A percentile compares a stretch with the other conserved stretches of the same genome.
phyloP scores from a whole-genome alignment of 805 yeast species.

The Suhomyces xylopsoci region DNA sequence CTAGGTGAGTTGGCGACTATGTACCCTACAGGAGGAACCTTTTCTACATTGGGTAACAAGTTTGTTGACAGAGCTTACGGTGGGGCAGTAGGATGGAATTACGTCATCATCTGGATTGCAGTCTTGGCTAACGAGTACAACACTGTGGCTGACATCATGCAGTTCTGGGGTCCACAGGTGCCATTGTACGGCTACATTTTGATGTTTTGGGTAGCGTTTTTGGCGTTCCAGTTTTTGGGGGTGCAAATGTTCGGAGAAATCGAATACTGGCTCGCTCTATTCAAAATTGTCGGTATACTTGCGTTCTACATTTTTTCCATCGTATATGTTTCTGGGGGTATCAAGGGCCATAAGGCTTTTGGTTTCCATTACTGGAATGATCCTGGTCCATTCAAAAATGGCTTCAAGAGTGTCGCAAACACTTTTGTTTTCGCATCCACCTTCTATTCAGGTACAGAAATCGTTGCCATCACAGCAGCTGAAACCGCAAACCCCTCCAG shows the following conservation, averaged over 20 bases:
- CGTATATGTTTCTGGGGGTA: constrained; percentile 44
- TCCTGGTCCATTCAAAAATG: constrained; percentile 43
- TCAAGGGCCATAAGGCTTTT: constrained; percentile 34
- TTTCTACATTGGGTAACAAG: constrained; percentile 50
- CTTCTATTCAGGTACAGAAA: constrained; percentile 57
- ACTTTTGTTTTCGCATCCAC: constrained; percentile 60
- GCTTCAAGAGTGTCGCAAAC: constrained; percentile 54
- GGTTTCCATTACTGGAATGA: constrained; percentile 44
- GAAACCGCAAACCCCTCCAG: constrained; percentile 58
- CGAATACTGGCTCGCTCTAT: constrained; percentile 51
- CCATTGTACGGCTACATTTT: constrained; percentile 56
- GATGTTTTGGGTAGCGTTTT: constrained; percentile 50
- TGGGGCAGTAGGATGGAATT: constrained; percentile 52
- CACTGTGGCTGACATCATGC: constrained; percentile 47
- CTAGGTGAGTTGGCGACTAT: constrained; percentile 56
- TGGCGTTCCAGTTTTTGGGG: constrained; percentile 49
- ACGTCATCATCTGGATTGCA: constrained; percentile 55
- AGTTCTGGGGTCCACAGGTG: constrained; percentile 48
- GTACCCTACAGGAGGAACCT: constrained; percentile 51
- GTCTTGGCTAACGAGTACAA: constrained; percentile 56
- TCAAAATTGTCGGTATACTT: constrained; percentile 45
- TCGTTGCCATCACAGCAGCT: constrained; percentile 57
- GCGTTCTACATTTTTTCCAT: constrained; percentile 53
- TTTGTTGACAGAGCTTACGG: constrained; percentile 56
- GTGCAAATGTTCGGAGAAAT: constrained; percentile 56